Conservation (phyloP, 257 asterid species). For the Agastache rugosa region DNA sequence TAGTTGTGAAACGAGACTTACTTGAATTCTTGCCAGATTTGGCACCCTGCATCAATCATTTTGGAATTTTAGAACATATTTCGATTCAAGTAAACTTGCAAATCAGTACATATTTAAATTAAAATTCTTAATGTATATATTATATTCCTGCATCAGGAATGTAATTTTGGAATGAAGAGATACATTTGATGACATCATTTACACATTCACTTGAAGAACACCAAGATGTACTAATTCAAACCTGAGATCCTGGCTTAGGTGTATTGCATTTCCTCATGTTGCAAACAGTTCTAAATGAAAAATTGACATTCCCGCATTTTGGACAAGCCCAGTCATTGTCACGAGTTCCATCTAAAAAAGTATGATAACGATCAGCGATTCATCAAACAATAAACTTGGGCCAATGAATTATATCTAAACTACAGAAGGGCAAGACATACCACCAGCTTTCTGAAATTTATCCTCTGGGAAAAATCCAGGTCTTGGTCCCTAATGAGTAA, state of each 20-base stretch:
- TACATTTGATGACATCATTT: constrained; percentile 16
- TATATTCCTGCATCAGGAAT: neutral
- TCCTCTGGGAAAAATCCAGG: constrained; percentile 75
- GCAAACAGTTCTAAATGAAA: constrained; percentile 83
- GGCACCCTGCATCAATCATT: constrained; percentile 56
- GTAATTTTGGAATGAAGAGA: neutral
- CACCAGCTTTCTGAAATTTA: constrained; percentile 60
- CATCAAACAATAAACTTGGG: neutral
- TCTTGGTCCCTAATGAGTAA: constrained; percentile 71
- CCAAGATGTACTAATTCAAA: constrained; percentile 34
- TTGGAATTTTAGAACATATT: constrained; percentile 29
- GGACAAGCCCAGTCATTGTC: constrained; percentile 95
- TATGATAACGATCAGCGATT: constrained; percentile 27
- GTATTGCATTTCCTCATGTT: constrained; percentile 98
- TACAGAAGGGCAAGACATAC: constrained; percentile 30
- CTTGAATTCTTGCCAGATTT: constrained; percentile 70
- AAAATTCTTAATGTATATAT: neutral
- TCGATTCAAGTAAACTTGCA: constrained; percentile 9
- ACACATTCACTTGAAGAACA: constrained; percentile 6
- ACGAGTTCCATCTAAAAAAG: constrained; percentile 72
- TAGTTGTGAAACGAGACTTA: constrained; percentile 48
- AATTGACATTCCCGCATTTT: constrained; percentile 85
- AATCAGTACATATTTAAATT: neutral
- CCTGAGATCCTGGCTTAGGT: constrained; percentile 93
- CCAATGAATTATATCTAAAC: constrained; percentile 25